Evolutionary conservation across 2,329 filamentous ascomycete genomes (phyloP).

Genomic region (Botryotinia narcissicola): DNA sequence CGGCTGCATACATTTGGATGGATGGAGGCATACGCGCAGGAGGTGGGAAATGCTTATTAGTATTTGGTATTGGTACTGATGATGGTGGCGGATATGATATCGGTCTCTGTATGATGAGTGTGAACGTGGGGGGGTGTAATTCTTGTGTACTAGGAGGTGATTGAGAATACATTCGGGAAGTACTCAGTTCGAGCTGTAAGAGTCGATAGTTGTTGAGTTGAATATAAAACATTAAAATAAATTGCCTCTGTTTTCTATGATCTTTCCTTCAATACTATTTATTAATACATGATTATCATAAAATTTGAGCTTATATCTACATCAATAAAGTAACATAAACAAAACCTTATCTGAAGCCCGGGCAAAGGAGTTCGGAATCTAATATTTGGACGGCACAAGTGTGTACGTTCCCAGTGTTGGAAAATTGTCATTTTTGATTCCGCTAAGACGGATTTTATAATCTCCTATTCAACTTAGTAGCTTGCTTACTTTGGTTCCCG

Average conservation of each 20-base stretch:
- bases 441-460: no score
- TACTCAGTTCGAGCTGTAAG: neutral
- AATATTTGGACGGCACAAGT: no score
- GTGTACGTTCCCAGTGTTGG: no score
- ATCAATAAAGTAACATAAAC: no score
- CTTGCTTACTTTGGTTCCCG: no score
- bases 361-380: no score
- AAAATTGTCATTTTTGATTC: no score
- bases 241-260: neutral
- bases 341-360: no score
- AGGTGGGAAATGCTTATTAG: neutral
- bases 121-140: neutral
- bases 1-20: conserved; percentile 10
- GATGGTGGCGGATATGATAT: neutral
- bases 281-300: no score
- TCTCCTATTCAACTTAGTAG: no score
- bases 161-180: neutral
- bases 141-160: neutral
- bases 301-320: no score
- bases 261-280: no score
- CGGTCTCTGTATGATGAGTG: neutral
- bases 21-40: neutral
- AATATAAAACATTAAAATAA: conserved; percentile 1
- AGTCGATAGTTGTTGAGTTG: neutral
- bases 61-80: conserved; percentile 1